Evolutionary conservation across 2,329 filamentous ascomycete genomes (phyloP), one percentile per base, ranked within the genome.

Genomic region (Neofusicoccum laricinum): DNA sequence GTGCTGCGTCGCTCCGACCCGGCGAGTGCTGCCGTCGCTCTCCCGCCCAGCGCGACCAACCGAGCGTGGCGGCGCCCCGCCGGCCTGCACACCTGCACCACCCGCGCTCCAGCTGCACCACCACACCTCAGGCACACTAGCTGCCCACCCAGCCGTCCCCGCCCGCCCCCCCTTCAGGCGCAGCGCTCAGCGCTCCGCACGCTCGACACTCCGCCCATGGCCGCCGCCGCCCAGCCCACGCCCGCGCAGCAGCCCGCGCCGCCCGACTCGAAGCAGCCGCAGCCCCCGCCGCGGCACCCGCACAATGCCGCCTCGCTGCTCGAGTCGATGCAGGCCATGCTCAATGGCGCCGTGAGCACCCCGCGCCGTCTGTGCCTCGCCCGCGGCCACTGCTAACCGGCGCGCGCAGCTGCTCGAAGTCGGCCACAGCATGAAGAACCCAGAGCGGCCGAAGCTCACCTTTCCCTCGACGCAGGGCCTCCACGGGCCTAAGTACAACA

Each of bases 271-370:
- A 38, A 61, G 58, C 58, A 19, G 36, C 12, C 21, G 10, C 57
- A 61, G 45, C 30, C 17, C 19, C 55, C 41, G 25, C 40, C 40
- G 21, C 59, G 49, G 4, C 63, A 48, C 45, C 51, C 50, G 15
- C 51, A 36, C 34, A 57, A 59, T 36, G 40, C 61, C 8, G 14
- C 25, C 40, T n/a, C 30, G 59, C 45, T 77, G 53, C 72, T 83
- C 61, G 79, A 82, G 66, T 76, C 75, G 64, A 72, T 83, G 65
- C 78, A 82, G 68, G 72, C 75, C 64, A 80, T 82, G 73, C 68
- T 84, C 66, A 82, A 82, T 67, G 73, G 77, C 55, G 77, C 82
- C 40, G 81, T 82, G 74, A 61, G 79, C 65, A n/a, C 64, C 64
- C 59, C 43, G 12, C 38, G 6, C 5, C 17, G 53, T 30, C 50